Conservation (phyloP, 441 rosid genomes). For the Gossypium davidsonii region DNA sequence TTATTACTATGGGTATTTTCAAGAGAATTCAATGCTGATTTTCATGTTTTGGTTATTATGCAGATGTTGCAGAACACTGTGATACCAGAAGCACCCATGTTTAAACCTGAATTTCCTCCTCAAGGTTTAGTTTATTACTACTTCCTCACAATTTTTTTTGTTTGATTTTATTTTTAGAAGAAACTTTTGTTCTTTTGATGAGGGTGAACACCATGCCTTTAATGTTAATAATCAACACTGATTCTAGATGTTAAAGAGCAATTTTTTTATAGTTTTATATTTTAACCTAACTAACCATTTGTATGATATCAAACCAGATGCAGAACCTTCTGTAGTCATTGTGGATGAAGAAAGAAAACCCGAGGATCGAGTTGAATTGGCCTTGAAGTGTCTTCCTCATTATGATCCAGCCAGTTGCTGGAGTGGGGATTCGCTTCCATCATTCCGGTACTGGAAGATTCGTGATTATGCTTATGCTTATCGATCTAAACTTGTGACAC, state of each 20-base stretch:
- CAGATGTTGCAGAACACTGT: conserved; percentile 56
- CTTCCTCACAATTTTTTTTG: background rate
- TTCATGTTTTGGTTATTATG: conserved; percentile 15
- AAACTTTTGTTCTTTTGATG: background rate
- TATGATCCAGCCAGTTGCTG: conserved; percentile 49
- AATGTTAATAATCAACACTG: background rate
- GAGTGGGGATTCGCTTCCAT: conserved; percentile 25
- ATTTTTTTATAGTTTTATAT: background rate
- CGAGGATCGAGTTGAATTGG: conserved; percentile 52
- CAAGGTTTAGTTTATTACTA: conserved; percentile 45
- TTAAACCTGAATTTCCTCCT: conserved; percentile 71
- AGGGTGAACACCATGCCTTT: background rate
- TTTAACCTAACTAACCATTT: conserved; percentile 1
- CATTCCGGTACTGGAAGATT: conserved; percentile 80
- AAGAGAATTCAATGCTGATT: background rate
- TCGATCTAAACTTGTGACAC: conserved; percentile 63
- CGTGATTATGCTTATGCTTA: conserved; percentile 82
- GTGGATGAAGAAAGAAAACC: conserved; percentile 63
- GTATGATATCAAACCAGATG: conserved; percentile 35
- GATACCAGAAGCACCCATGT: conserved; percentile 84
- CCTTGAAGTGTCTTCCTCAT: conserved; percentile 63
- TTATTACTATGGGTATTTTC: background rate
- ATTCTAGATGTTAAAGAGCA: background rate
- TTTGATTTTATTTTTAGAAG: background rate
- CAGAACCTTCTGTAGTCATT: conserved; percentile 43